Base-by-base conservation (phyloP, 208 protist species). In the Naegleria lovaniensis region DNA sequence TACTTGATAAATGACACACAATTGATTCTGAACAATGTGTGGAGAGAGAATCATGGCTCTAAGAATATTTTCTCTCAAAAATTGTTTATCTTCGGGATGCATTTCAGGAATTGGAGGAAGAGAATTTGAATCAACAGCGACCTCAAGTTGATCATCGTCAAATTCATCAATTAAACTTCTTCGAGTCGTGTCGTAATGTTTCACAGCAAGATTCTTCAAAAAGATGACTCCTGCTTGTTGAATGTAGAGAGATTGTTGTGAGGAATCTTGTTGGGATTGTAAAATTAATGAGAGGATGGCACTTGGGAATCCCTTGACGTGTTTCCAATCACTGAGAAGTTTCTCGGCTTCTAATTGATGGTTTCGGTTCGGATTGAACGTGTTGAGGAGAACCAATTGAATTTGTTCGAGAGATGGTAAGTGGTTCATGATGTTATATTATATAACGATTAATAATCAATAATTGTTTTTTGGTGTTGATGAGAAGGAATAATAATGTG, bases 191-290 rank as follows among this genome's bases (percentile, higher is more conserved):
- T 67, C 19, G 0, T 25, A 41, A 29, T 67, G 5, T 41, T 40
- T 67, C 19, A 5, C 9, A 67, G 67, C 22, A 25, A 41, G 25
- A 67, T 89, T 89, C 51, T 89, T 89, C 33, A 89, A 67, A 48
- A 55, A 89, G 25, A 89, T 89, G 7, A 41, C 41, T 29, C n/a
- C 85, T 11, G 85, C 41, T 22, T 67, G 85, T 89, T 87, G 38
- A 19, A 87, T 87, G 41, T 39, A 33, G 29, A 85, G 39, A 43
- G 39, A 33, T 79, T 79, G 29, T 79, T 36, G 29, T 36, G 25
- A 13, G 43, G 19, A 36, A 6, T 29, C 16, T 79, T 79, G 67
- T 79, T 79, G 67, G 2, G 29, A 36, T 36, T 29, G 16, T 33
- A 79, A 79, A 79, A 79, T 33, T 79, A 79, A 79, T 79, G 25